phyloP scores from a whole-genome alignment of 2,329 filamentous ascomycete genomes.

The Didymella segeticola region DNA sequence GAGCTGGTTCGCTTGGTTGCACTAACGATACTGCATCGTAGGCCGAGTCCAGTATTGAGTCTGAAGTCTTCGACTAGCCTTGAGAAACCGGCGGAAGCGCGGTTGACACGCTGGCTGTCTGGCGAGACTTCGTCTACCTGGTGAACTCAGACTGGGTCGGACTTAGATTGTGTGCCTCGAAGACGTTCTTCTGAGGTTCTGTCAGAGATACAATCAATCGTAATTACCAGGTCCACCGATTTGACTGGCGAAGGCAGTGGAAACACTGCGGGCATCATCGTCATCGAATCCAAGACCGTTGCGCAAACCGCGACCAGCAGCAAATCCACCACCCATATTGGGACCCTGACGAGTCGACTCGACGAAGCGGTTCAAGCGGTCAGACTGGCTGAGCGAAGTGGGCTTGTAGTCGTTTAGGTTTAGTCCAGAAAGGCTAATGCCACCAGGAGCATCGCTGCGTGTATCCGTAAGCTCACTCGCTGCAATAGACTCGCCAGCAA shows the following conservation, averaged over 20 bases:
- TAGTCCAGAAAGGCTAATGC: slow-evolving; percentile 86
- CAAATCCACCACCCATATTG: slow-evolving; percentile 42
- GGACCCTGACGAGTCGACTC: slow-evolving; percentile 78
- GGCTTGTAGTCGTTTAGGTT: slow-evolving; percentile 75
- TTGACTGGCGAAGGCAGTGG: slow-evolving; percentile 95
- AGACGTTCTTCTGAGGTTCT: slow-evolving; percentile 12
- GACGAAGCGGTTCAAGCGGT: slow-evolving; percentile 92
- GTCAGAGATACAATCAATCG: slow-evolving; percentile 56
- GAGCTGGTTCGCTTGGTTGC: not conserved
- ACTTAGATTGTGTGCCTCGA: slow-evolving; percentile 6
- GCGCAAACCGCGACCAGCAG: slow-evolving; percentile 52
- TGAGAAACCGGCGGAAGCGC: not conserved
- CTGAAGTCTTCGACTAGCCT: not conserved
- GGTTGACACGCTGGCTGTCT: not conserved
- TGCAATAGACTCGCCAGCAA: slow-evolving; percentile 91
- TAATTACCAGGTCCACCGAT: slow-evolving; percentile 72
- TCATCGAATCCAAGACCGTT: slow-evolving; percentile 65
- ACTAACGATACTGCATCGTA: slow-evolving; percentile 11
- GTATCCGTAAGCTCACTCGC: slow-evolving; percentile 90
- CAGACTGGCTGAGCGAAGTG: slow-evolving; percentile 78
- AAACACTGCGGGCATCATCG: slow-evolving; percentile 94
- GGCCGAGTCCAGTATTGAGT: slow-evolving; percentile 3
- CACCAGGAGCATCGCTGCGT: slow-evolving; percentile 78
- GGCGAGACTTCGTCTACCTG: not conserved
- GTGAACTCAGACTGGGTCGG: not conserved